phyloP scores from a whole-genome alignment of 768 basidiomycete species.

The Tricholoma sp. region DNA sequence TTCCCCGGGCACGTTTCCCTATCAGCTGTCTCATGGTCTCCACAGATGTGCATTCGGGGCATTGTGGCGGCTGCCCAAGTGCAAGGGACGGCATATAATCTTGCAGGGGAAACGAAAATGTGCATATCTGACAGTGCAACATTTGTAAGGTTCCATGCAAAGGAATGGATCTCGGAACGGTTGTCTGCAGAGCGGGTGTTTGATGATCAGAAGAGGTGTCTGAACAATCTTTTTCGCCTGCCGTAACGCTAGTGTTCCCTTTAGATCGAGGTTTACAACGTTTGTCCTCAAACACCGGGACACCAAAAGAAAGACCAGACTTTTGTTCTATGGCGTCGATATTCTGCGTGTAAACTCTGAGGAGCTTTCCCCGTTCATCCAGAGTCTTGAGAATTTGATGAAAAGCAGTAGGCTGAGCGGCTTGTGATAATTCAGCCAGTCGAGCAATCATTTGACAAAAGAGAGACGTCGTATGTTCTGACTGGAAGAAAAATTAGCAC shows the following conservation, averaged over 20 bases:
- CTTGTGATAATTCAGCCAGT: slow-evolving; percentile 65
- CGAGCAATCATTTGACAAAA: slow-evolving; percentile 91
- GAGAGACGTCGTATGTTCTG: slow-evolving; percentile 65
- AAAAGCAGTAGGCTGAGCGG: slow-evolving; percentile 76
- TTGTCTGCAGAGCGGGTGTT: slow-evolving; percentile 35
- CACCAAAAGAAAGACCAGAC: slow-evolving; percentile 82
- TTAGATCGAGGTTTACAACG: slow-evolving; percentile 50
- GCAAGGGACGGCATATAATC: slow-evolving; percentile 55
- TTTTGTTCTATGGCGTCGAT: slow-evolving; percentile 87
- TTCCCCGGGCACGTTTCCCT: slow-evolving; percentile 73
- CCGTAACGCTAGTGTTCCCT: slow-evolving; percentile 22
- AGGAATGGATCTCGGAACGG: slow-evolving; percentile 79
- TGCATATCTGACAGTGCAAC: slow-evolving; percentile 80
- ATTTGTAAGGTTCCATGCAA: slow-evolving; percentile 81
- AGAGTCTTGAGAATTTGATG: slow-evolving; percentile 70
- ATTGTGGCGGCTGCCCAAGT: slow-evolving; percentile 62
- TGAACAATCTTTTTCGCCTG: slow-evolving; percentile 10
- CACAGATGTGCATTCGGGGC: slow-evolving; percentile 72
- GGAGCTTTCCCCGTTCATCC: slow-evolving; percentile 69
- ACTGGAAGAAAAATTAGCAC: slow-evolving; percentile 35
- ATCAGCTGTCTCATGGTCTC: slow-evolving; percentile 65
- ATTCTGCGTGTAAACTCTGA: slow-evolving; percentile 91
- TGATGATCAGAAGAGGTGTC: slow-evolving; percentile 14
- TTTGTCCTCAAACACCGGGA: slow-evolving; percentile 62
- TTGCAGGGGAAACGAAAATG: slow-evolving; percentile 60